Evolutionary conservation across 306 rosid genomes (phyloP), one percentile per base, ranked within the genome.

Genomic region (Erythrophleum fordii): DNA sequence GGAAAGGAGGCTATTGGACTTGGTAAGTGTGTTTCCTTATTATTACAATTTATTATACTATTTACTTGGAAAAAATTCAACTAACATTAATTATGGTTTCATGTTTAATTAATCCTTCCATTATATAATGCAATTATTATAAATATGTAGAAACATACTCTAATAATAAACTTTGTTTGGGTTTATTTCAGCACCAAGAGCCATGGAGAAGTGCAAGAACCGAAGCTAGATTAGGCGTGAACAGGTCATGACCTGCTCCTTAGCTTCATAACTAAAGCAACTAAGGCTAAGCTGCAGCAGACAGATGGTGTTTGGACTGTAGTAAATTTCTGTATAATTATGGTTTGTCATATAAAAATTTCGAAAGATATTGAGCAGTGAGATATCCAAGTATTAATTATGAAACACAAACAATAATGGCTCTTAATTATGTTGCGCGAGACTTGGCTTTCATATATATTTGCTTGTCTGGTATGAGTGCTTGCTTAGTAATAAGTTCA

Each of bases 1-100:
- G 97, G 97, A 83, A 92, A 87, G 81, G 98, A 95, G 87, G 98
- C 98, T 18, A 88, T 91, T 90, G 95, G 94, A 69, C 91, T 95
- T 13, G 95, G 98, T 94, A 60, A 81, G 93, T 82, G 69, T 53
- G 6, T 48, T 14, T 45, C 37, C 45, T n/a, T 23, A 29, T 53
- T 55, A 39, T 39, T 2, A 5, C 9, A 39, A 39, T 39, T 39
- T 4, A 39, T 39, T 3, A n/a, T n/a, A n/a, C n/a, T n/a, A n/a
- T n/a, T n/a, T n/a, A n/a, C n/a, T n/a, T n/a, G 48, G 3, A 0
- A 55, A 22, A 22, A 9, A 22, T 55, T 22, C 61, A 55, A 22
- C 61, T 31, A 31, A 2, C 9, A 31, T 75, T 11, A 75, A 39
- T 75, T 42, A 69, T 59, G 53, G 42, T 73, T 74, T 17, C 46